Percentiles rank a stretch among this genome's conserved stretches.
These are phyloP conservation scores for Monilinia fructicola DNA, from an alignment of 2,329 filamentous ascomycete genomes.

Conservation along the genomic window DNA sequence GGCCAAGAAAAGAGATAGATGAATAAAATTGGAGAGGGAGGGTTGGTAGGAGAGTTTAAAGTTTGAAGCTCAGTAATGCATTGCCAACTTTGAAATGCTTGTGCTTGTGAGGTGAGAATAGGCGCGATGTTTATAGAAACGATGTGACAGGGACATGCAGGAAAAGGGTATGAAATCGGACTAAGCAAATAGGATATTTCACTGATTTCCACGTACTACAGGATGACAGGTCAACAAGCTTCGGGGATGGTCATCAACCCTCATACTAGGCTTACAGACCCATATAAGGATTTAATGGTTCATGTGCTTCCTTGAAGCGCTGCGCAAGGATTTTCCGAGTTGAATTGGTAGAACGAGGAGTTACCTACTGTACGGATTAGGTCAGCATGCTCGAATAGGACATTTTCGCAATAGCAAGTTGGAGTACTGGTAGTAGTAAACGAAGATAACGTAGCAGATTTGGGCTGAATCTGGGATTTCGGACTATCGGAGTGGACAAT, in stretches of 20 bases:
- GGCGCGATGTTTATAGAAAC: conserved; percentile 23
- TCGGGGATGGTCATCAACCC: conserved; percentile 15
- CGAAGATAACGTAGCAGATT: not conserved
- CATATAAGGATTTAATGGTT: conserved; percentile 21
- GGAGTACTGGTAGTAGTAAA: not conserved
- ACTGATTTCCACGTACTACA: conserved; percentile 5
- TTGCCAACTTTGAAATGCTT: conserved; percentile 5
- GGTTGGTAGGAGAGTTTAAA: conserved; percentile 1
- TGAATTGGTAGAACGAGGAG: not conserved
- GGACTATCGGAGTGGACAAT: conserved; percentile 17
- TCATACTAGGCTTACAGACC: conserved; percentile 14
- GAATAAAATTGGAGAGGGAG: conserved; percentile 1
- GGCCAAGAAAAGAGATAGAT: conserved; percentile 9
- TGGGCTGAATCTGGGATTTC: conserved; percentile 15
- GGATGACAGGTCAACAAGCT: conserved; percentile 16
- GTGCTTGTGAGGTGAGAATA: conserved; percentile 11
- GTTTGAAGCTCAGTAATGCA: conserved; percentile 16
- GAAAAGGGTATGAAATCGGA: conserved; percentile 1
- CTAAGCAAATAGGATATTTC: not conserved
- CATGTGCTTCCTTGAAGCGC: conserved; percentile 21
- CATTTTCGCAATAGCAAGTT: not conserved
- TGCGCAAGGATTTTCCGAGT: conserved; percentile 16
- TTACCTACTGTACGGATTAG: not conserved
- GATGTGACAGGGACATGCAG: conserved; percentile 19
- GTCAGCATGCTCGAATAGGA: not conserved